Base-by-base conservation (phyloP, 2,329 filamentous ascomycete species). In the Colletotrichum theobromicola region DNA sequence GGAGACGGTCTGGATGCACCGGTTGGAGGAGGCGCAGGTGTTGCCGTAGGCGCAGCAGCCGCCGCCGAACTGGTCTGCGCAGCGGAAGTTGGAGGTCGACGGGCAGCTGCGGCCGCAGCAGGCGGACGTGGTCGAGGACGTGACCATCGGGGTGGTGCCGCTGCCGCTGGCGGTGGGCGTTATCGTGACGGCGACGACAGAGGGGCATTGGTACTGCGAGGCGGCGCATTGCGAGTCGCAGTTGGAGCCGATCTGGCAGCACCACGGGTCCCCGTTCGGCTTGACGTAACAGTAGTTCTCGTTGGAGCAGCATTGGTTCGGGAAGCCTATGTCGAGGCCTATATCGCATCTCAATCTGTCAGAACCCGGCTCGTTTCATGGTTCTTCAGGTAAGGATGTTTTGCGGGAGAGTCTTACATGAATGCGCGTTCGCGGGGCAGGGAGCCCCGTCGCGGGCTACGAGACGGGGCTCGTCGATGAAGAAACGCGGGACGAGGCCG, bases 11-110 rank as follows among this genome's bases (percentile, higher is more conserved):
- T 82, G 70, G 75, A 87, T 76, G 78, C 84, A 90, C 6, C 74
- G 55, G 4, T 82, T 77, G 53, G 77, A 79, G 4, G 80, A 78
- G 18, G 79, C 81, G 79, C 90, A 91, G 13, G 83, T 79, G 21
- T 80, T 81, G 53, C 84, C 86, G 76, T 85, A 88, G 10, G 78
- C 67, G 77, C 90, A 91, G 81, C 90, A 91, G 64, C 84, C 84
- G 21, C 85, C 85, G 70, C 89, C 88, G 32, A 87, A 83, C 3
- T 71, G 77, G 10, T 72, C 37, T 21, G 87, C 81, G 77, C 89
- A 91, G 28, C 83, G 82, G 77, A 86, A 90, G 62, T 83, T 79
- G 76, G 83, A 85, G 28, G 85, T 84, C 58, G 75, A 77, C 13
- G 84, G 84, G 66, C 88, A 89, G 2, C 76, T 74, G 2, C 87